Evolutionary conservation across 805 yeast genomes (phyloP).

Genomic region (Candida xyloterini): DNA sequence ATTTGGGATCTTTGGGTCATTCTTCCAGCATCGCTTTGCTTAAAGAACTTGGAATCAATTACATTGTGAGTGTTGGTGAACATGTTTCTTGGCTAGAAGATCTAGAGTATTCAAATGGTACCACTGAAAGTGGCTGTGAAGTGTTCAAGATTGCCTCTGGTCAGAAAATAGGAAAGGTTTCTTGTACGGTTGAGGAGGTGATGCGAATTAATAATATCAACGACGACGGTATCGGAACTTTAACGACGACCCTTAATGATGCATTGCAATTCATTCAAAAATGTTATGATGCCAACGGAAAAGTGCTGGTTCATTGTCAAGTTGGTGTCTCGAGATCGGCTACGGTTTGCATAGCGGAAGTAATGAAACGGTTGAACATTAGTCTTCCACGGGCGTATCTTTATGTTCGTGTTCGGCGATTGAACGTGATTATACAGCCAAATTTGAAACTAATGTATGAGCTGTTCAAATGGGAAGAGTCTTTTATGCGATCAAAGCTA

Average conservation of each 20-base stretch:
- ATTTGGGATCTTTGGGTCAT: conserved; percentile 79
- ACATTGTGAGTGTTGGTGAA: conserved; percentile 87
- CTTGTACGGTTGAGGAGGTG: conserved; percentile 41
- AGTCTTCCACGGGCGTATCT: conserved; percentile 77
- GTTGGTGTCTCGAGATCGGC: conserved; percentile 96
- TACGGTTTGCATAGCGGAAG: conserved; percentile 93
- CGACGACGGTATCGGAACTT: conserved; percentile 88
- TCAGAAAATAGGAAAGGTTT: conserved; percentile 19
- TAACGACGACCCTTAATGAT: conserved; percentile 57
- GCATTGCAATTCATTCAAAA: conserved; percentile 67
- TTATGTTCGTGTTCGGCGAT: conserved; percentile 82
- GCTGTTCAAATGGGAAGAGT: conserved; percentile 66
- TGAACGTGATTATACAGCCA: conserved; percentile 93
- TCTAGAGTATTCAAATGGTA: conserved; percentile 15
- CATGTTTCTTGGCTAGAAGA: conserved; percentile 56
- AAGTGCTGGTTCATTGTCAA: conserved; percentile 83
- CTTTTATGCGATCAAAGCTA: conserved; percentile 22
- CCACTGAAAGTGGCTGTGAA: conserved; percentile 31
- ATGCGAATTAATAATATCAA: conserved; percentile 70
- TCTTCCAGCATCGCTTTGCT: conserved; percentile 71
- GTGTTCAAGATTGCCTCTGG: conserved; percentile 22
- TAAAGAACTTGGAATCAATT: conserved; percentile 60
- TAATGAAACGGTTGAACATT: conserved; percentile 70
- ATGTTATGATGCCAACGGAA: conserved; percentile 42
- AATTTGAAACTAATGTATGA: conserved; percentile 90